These are phyloP conservation scores for Phascolomyces articulosus DNA, from an alignment of 371 early-diverging fungal genomes.

Conservation along the genomic window DNA sequence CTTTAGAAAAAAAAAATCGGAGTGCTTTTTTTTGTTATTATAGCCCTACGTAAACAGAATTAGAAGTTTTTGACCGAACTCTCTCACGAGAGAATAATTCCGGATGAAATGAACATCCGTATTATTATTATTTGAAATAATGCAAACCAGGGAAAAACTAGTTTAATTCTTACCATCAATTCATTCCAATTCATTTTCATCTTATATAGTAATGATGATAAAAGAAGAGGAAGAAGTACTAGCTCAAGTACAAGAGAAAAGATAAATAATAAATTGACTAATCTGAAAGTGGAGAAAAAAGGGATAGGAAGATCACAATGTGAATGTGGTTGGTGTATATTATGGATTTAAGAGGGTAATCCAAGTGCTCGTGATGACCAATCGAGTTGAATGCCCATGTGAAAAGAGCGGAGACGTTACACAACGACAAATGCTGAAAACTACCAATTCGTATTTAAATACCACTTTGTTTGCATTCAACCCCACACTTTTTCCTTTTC, in stretches of 20 bases:
- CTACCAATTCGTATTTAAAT: background rate
- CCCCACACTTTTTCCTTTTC: constrained; percentile 10
- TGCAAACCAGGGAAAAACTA: background rate
- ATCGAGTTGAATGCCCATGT: constrained; percentile 1
- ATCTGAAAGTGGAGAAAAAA: background rate
- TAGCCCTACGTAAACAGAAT: background rate
- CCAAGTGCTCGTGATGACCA: background rate
- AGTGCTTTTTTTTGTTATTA: background rate
- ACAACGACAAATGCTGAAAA: constrained; percentile 8
- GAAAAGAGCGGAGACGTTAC: constrained; percentile 3
- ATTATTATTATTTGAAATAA: background rate
- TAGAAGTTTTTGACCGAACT: background rate
- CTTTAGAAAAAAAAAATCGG: background rate
- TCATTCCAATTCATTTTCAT: background rate
- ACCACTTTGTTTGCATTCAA: background rate
- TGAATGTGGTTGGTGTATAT: too few relatives aligned
- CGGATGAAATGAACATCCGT: background rate
- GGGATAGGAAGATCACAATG: too few relatives aligned
- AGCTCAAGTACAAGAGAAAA: too few relatives aligned
- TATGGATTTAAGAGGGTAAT: too few relatives aligned
- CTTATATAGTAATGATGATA: background rate
- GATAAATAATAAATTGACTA: too few relatives aligned
- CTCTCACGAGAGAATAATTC: background rate
- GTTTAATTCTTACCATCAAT: too few relatives aligned
- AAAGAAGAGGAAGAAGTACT: background rate